phyloP scores from a whole-genome alignment of 2,329 filamentous ascomycete species.

The Talaromyces sp. region DNA sequence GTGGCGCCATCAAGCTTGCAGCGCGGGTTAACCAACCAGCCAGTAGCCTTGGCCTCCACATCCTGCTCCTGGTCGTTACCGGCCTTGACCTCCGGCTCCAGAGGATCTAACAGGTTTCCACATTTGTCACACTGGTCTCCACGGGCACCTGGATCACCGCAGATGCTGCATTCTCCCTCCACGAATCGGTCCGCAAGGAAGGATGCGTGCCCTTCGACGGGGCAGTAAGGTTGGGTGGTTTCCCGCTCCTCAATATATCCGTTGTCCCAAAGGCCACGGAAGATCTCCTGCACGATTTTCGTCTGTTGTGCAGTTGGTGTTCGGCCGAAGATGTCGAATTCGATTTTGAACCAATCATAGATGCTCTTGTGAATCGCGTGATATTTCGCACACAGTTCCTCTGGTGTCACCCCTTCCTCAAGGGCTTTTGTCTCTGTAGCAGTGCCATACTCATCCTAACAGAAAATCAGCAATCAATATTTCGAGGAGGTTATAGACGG shows the following conservation, averaged over 20 bases:
- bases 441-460: slow-evolving; percentile 81
- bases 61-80: slow-evolving; percentile 8
- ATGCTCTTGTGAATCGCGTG: slow-evolving; percentile 84
- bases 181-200: slow-evolving; percentile 77
- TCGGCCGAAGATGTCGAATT: slow-evolving; percentile 90
- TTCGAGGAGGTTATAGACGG: background rate
- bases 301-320: slow-evolving; percentile 88
- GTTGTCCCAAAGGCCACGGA: slow-evolving; percentile 80
- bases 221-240: slow-evolving; percentile 84
- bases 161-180: slow-evolving; percentile 45
- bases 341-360: slow-evolving; percentile 94
- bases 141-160: slow-evolving; percentile 63
- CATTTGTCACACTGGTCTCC: slow-evolving; percentile 75
- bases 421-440: slow-evolving; percentile 94
- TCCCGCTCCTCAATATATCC: slow-evolving; percentile 82
- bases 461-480: slow-evolving; percentile 9
- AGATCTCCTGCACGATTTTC: slow-evolving; percentile 88
- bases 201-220: slow-evolving; percentile 48
- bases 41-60: slow-evolving; percentile 15
- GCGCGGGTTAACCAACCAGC: slow-evolving; percentile 66
- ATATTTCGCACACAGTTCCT: slow-evolving; percentile 87
- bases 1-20: slow-evolving; percentile 84
- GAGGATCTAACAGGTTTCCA: slow-evolving; percentile 65
- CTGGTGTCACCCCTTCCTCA: slow-evolving; percentile 76
- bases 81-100: slow-evolving; percentile 44